These are phyloP conservation scores for Phellopilus nigrolimitatus DNA, from an alignment of 1,284 basidiomycete species.

Conservation along the genomic window DNA sequence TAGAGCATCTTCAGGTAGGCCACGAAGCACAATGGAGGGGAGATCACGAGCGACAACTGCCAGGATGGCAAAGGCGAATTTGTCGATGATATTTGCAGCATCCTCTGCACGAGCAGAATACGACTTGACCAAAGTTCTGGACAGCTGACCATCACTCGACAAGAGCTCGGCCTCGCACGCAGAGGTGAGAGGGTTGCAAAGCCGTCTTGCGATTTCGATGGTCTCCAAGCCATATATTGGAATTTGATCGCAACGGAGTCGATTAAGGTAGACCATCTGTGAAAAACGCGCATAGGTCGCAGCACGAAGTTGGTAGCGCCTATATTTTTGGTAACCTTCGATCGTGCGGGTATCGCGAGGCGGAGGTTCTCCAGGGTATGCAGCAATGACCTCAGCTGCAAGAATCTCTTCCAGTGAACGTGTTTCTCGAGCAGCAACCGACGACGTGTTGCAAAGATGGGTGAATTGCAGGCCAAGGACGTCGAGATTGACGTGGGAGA, in stretches of 20 bases:
- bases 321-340: conserved; percentile 63
- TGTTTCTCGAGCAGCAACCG: conserved; percentile 50
- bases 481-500: conserved; percentile 54
- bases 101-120: conserved; percentile 55
- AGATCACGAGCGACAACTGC: conserved; percentile 76
- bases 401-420: conserved; percentile 65
- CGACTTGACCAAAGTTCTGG: conserved; percentile 54
- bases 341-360: conserved; percentile 74
- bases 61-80: conserved; percentile 84
- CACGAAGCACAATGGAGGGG: conserved; percentile 50
- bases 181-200: conserved; percentile 42
- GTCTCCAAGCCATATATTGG: conserved; percentile 69
- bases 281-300: conserved; percentile 59
- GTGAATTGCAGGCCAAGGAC: conserved; percentile 66
- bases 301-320: conserved; percentile 50
- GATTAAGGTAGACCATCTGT: conserved; percentile 73
- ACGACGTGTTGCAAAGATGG: conserved; percentile 42
- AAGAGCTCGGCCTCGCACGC: conserved; percentile 34
- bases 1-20: conserved; percentile 33
- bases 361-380: conserved; percentile 53
- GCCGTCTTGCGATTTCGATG: conserved; percentile 40
- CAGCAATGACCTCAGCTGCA: conserved; percentile 55
- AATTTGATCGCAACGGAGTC: conserved; percentile 57
- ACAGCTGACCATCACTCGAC: conserved; percentile 27
- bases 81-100: conserved; percentile 56